These are phyloP conservation scores for Puccinia polysora DNA, from an alignment of 1,284 basidiomycete genomes.

Conservation along the genomic window DNA sequence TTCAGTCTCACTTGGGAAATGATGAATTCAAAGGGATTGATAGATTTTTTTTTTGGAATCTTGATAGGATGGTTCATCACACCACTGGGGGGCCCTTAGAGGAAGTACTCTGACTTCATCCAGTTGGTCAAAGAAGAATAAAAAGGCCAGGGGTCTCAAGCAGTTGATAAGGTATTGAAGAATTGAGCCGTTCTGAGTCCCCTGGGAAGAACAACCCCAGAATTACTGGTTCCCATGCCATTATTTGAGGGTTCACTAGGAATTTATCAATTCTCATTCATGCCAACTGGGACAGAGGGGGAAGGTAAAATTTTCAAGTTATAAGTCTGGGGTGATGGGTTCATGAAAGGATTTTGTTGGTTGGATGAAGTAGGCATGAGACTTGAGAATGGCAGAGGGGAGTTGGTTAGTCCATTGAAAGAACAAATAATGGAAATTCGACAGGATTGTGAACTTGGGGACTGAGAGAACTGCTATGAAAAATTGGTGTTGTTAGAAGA, in stretches of 20 bases:
- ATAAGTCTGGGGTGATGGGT: neutral
- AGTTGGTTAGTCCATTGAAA: neutral
- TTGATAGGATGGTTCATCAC: neutral
- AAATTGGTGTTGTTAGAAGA: neutral
- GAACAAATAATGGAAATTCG: neutral
- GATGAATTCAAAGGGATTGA: neutral
- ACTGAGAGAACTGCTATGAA: neutral
- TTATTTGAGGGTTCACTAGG: neutral
- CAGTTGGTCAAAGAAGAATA: neutral
- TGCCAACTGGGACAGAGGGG: neutral
- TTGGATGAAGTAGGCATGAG: neutral
- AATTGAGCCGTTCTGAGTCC: neutral
- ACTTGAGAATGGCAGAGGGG: conserved; percentile 1
- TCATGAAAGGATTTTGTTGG: neutral
- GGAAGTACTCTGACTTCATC: neutral
- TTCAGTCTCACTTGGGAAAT: neutral
- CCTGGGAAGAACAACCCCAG: neutral
- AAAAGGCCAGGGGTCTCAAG: conserved; percentile 23
- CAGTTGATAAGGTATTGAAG: neutral
- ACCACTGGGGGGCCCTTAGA: neutral
- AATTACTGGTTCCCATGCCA: neutral
- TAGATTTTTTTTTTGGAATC: neutral
- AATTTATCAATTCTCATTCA: neutral
- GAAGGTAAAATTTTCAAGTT: neutral
- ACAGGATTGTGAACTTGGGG: neutral